phyloP scores from a whole-genome alignment of 495 filamentous ascomycete genomes.

The Trichoderma gamsii region DNA sequence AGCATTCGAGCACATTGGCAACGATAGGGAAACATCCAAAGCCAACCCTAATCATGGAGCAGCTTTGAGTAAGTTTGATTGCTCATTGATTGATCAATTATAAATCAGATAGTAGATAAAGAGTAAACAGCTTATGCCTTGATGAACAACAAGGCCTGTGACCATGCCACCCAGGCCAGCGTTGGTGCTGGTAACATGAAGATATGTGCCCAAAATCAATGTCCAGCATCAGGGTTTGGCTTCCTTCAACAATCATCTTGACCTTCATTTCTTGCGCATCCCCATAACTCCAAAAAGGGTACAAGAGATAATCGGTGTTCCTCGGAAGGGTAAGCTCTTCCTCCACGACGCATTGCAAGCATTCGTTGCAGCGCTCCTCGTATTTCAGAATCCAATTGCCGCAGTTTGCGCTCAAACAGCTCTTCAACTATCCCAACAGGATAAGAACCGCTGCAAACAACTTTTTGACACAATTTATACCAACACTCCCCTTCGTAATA shows the following conservation, averaged over 20 bases:
- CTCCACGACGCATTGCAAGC: slow-evolving; percentile 69
- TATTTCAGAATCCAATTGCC: slow-evolving; percentile 57
- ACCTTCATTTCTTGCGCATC: slow-evolving; percentile 51
- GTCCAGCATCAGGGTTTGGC: slow-evolving; percentile 56
- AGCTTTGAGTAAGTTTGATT: neutral
- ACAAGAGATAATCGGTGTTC: slow-evolving; percentile 50
- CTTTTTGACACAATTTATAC: slow-evolving; percentile 75
- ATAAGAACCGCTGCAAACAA: slow-evolving; percentile 65
- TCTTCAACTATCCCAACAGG: slow-evolving; percentile 66
- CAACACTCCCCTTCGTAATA: slow-evolving; percentile 40
- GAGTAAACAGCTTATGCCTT: too few species aligned
- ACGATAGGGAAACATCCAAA: neutral
- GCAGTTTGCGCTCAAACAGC: slow-evolving; percentile 65
- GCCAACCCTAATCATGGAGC: neutral
- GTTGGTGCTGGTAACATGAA: slow-evolving; percentile 72
- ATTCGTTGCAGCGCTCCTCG: slow-evolving; percentile 66
- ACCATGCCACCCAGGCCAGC: slow-evolving; percentile 72
- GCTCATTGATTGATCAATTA: neutral
- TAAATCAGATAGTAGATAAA: neutral
- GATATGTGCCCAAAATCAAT: slow-evolving; percentile 33
- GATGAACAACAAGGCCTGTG: too few species aligned
- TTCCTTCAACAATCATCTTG: slow-evolving; percentile 75
- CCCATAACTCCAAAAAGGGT: slow-evolving; percentile 55
- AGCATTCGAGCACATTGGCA: too few species aligned
- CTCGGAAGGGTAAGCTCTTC: slow-evolving; percentile 66